Conservation (phyloP, 129 eudicot genomes). For the Cynara cardunculus region DNA sequence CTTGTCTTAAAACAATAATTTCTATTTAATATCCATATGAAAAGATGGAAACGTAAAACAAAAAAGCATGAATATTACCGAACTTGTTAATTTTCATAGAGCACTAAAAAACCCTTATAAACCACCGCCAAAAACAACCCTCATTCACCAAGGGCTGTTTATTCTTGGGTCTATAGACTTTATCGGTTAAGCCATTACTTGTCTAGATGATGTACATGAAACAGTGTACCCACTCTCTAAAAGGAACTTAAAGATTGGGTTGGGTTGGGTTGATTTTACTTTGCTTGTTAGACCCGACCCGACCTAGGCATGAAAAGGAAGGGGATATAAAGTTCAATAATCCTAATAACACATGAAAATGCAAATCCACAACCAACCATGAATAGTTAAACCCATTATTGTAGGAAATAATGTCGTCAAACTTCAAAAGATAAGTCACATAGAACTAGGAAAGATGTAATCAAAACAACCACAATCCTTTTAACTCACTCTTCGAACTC, state of each 20-base stretch:
- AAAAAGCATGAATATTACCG: background rate
- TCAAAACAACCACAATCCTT: background rate
- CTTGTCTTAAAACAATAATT: no score
- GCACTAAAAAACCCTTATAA: no score
- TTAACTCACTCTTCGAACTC: constrained; percentile 49
- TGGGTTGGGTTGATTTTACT: background rate
- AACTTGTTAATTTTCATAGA: background rate
- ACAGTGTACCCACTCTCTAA: no score
- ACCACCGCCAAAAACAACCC: no score
- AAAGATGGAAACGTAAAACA: no score
- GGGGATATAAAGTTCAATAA: no score
- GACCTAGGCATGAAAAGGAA: no score
- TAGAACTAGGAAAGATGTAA: background rate
- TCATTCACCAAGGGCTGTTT: no score
- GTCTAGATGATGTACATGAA: background rate
- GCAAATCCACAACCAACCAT: background rate
- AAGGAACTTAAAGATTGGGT: no score
- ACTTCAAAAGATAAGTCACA: background rate
- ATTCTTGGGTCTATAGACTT: no score
- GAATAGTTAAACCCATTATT: background rate
- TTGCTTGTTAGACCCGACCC: background rate
- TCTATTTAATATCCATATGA: no score
- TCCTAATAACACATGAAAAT: background rate
- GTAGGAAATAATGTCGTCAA: background rate
- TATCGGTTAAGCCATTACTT: background rate